Evolutionary conservation across 2,329 filamentous ascomycete genomes (phyloP), one percentile per base, ranked within the genome.

Genomic region (Aspergillus terreus): DNA sequence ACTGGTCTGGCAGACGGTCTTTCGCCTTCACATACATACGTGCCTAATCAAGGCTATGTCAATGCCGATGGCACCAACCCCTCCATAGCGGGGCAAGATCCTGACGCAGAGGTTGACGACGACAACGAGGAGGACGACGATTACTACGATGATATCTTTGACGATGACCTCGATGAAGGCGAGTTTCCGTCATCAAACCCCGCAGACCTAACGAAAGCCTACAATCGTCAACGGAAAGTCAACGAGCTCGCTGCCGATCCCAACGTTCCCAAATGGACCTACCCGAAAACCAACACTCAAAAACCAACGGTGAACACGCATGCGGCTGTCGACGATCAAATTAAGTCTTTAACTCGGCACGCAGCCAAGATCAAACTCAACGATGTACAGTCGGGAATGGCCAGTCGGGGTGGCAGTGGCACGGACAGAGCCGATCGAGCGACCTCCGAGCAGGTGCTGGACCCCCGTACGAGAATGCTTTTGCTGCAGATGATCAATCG

Each of bases 401-500:
- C 72, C 10, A 74, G 71, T 15, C 80, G 78, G 46, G 73, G 74
- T 42, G 76, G 71, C 27, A 67, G 67, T 57, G 69, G 66, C 38
- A 70, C 63, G 49, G 92, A 96, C 72, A 95, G 94, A 78, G 86
- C 88, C 50, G 92, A 99, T 69, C 85, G 94, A 53, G 92, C 94
- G 47, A 99, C 94, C 12, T 90, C 84, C 61, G 94, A 99, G 70
- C 90, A 96, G 71, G 94, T 99, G 45, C 77, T 99, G 55, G 94
- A 99, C 73, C 90, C 91, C 57, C 82, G 91, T 49, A 99, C 94
- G 12, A 87, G 92, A 60, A 95, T 96, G 90, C 92, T 99, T 55
- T 78, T 99, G 49, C 79, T 96, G 58, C 90, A 96, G 75, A 90
- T 99, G 82, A 92, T 97, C 76, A 96, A 97, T 71, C 85, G 90